Conservation (phyloP, 129 eudicot genomes). For the Erigeron canadensis region DNA sequence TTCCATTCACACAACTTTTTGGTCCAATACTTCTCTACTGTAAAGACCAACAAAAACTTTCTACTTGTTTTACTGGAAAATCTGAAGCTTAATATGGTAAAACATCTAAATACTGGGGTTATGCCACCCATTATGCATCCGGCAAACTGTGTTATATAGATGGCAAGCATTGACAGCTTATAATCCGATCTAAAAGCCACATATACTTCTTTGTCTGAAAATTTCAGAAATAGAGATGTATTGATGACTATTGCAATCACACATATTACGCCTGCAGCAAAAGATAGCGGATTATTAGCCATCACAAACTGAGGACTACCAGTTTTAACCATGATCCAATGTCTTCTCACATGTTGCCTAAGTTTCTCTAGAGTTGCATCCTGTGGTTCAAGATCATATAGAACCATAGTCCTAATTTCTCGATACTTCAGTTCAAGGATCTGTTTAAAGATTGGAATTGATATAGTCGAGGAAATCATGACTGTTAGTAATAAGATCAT, state of each 20-base stretch:
- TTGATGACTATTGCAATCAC: background rate
- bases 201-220: background rate
- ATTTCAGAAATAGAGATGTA: too few relatives aligned
- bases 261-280: background rate
- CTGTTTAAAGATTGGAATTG: background rate
- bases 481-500: conserved; percentile 13
- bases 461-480: background rate
- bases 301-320: conserved; percentile 4
- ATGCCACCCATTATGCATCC: background rate
- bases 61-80: background rate
- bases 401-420: background rate
- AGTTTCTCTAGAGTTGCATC: background rate
- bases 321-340: conserved; percentile 7
- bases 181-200: background rate
- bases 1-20: background rate
- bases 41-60: background rate
- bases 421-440: background rate
- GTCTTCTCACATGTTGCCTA: background rate
- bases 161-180: background rate
- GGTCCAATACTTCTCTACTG: conserved; percentile 6
- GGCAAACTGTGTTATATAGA: background rate
- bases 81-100: background rate
- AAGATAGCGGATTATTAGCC: conserved; percentile 1
- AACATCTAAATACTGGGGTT: background rate
- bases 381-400: background rate